Evolutionary conservation across 1,284 basidiomycete genomes (phyloP), one percentile per base, ranked within the genome.

Genomic region (Rhodotorula sp.): DNA sequence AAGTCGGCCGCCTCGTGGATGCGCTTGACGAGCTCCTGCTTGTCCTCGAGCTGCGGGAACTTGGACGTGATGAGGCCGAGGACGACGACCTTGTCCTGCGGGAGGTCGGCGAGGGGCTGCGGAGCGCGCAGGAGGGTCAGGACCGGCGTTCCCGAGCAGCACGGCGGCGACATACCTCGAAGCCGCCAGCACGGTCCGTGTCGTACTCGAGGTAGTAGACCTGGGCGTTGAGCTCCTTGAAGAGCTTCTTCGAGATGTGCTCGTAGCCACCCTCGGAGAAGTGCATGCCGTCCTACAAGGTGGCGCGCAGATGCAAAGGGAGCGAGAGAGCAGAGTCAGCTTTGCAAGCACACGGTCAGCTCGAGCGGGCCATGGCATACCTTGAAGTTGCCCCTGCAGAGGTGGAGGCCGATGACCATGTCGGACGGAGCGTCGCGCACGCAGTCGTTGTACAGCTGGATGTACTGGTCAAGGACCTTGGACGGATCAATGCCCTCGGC

Each of bases 121-220:
- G 19, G 25, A 85, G 83, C 41, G 83, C 82, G 55, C 55, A 16
- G 42, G 59, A 49, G 25, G 46, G 49, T 48, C 34, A 72, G 21
- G 23, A 34, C 21, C 55, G 55, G 55, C 55, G 42, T 41, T 42
- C 34, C 5, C 34, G 34, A 23, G 10, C 10, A 0, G 56, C 9
- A 14, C 8, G 16, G 42, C 4, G 44, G 3, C 4, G 57, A 25
- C 72, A 61, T 25, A 81, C 80, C 69, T 80, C 84, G 77, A 92
- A 91, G 69, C 87, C 85, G 58, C 89, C 89, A 0, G 90, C 87
- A 42, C 89, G 87, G 67, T 86, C 85, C 23, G 89, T 89, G 79
- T 93, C 91, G 80, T 91, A 92, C 82, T 92, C 90, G 64, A 84
- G 79, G 74, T 90, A 92, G 80, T 89, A 91, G 61, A 84, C 85